Base-by-base conservation (phyloP, 768 basidiomycete genomes). In the Holtermannia corniformis region DNA sequence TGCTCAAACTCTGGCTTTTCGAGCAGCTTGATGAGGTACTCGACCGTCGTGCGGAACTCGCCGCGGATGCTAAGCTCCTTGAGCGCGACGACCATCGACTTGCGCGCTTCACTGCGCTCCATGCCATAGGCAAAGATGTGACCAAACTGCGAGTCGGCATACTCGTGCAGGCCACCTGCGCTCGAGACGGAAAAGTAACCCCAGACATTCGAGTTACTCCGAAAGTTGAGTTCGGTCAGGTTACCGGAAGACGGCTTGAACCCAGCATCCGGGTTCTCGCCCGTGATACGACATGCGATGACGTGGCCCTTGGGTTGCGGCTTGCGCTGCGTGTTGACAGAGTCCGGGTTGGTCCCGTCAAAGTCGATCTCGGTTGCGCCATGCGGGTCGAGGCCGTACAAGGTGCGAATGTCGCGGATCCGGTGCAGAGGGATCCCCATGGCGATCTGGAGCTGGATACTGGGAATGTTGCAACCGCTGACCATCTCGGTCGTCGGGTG, bases 401-500 rank as follows among this genome's bases (percentile, higher is more conserved):
- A 79, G 56, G 86, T 85, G 51, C 95, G 85, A 65, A 99, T 99
- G 68, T 96, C 87, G 20, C 89, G 83, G 61, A 97, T 95, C 52
- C 89, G 83, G 73, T 95, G 87, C 47, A 99, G 78, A 42, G 95
- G 91, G 52, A 97, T 79, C 75, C 95, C 95, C 95, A 99, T 99
- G 23, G 95, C 89, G 59, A 99, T 78, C 72, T 96, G 93, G 44
- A 97, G 81, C 71, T 99, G 95, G 11, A 95, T 87, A 51, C 92
- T 91, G 22, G 95, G 95, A 48, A 99, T 81, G 73, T 96, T 95
- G 75, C 96, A 93, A 10, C 95, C 95, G 3, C 86, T 84, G n/a
- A 97, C 95, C 89, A 97, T 99, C 74, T 99, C 95, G 20, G 95
- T 99, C 11, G 95, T 99, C 10, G 95, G 95, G 73, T 99, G 95